Conservation (phyloP, 305 asterid genomes). For the Fraxinus dipetala region DNA sequence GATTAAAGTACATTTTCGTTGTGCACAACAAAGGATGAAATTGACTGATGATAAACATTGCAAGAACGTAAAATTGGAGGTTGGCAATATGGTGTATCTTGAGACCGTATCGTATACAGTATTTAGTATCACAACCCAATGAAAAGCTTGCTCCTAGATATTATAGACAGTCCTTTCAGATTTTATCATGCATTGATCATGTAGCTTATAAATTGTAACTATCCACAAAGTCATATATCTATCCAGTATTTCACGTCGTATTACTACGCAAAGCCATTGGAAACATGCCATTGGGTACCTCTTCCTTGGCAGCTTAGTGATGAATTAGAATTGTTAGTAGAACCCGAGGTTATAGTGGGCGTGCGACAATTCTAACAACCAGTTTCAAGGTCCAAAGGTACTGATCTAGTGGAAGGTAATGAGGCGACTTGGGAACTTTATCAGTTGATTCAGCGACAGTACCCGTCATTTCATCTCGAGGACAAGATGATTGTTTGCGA, state of each 20-base stretch:
- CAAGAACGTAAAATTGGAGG: not conserved
- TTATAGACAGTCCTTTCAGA: not conserved
- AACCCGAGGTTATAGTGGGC: not conserved
- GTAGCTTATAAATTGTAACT: not conserved
- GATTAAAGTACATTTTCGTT: not conserved
- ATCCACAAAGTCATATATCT: not conserved
- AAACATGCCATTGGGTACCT: not conserved
- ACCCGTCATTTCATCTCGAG: not conserved
- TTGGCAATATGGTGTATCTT: not conserved
- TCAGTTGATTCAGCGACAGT: not conserved
- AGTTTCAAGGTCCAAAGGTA: not conserved
- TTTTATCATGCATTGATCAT: not conserved
- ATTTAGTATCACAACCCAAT: not conserved
- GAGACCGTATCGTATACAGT: not conserved
- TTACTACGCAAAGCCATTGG: not conserved
- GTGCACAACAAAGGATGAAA: not conserved
- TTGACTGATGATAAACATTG: not conserved
- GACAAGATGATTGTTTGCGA: not conserved
- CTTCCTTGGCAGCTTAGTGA: not conserved
- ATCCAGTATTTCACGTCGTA: not conserved
- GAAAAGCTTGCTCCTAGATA: not conserved
- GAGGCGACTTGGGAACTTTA: not conserved
- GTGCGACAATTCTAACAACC: not conserved
- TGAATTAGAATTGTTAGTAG: not conserved
- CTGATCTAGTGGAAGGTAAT: not conserved